These are phyloP conservation scores for Teunomyces pallodes DNA, from an alignment of 805 yeast genomes.

Conservation along the genomic window DNA sequence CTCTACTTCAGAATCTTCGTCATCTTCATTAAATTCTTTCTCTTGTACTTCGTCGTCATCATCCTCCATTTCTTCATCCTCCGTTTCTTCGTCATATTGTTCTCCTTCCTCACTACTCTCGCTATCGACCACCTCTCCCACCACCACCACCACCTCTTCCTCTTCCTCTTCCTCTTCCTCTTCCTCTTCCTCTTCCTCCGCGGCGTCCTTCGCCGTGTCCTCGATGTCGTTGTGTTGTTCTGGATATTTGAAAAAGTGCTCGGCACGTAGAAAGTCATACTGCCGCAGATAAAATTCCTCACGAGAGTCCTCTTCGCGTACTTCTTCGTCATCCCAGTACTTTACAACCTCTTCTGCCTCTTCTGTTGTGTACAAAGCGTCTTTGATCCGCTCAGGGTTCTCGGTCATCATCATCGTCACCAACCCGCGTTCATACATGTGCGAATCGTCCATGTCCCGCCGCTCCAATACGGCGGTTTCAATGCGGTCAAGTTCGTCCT, in stretches of 20 bases:
- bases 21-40: too few relatives aligned
- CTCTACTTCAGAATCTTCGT: too few relatives aligned
- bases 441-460: slow-evolving; percentile 7
- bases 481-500: background rate
- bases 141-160: slow-evolving; percentile 11
- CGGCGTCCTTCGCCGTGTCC: slow-evolving; percentile 6
- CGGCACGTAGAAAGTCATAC: background rate
- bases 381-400: background rate
- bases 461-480: slow-evolving; percentile 9
- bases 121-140: slow-evolving; percentile 4
- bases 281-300: background rate
- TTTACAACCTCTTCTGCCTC: slow-evolving; percentile 11
- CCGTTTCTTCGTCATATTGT: background rate
- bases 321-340: slow-evolving; percentile 8
- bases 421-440: slow-evolving; percentile 13
- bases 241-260: background rate
- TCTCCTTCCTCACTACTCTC: slow-evolving; percentile 7
- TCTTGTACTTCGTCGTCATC: too few relatives aligned
- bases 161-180: slow-evolving; percentile 5
- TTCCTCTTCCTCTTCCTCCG: slow-evolving; percentile 6
- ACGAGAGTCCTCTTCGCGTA: background rate
- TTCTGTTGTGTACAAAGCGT: slow-evolving; percentile 3
- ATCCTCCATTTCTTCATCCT: background rate
- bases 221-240: background rate
- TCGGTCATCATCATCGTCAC: slow-evolving; percentile 7